Evolutionary conservation across 768 basidiomycete genomes (phyloP).

Genomic region (Scleroderma bovista): DNA sequence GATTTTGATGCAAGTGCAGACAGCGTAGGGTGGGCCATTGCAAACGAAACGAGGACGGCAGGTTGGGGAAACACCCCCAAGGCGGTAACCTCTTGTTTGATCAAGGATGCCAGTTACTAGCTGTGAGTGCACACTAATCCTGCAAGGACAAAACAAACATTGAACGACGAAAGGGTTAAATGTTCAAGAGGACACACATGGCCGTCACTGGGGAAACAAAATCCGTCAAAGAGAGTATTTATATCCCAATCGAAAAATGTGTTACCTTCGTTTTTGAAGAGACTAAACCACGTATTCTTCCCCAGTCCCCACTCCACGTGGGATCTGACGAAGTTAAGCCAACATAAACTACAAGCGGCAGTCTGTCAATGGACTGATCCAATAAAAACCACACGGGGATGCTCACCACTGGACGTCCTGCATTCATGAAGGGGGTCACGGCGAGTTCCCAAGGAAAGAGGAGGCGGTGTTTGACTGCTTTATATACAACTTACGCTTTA

Average conservation of each 20-base stretch:
- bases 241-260: background rate
- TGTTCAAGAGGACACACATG: background rate
- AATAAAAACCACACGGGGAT: too few relatives aligned
- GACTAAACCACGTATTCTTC: too few relatives aligned
- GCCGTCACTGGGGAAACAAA: background rate
- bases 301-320: too few relatives aligned
- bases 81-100: background rate
- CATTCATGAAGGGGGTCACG: background rate
- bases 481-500: too few relatives aligned
- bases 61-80: background rate
- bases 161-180: background rate
- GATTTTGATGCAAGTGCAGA: slow-evolving; percentile 1
- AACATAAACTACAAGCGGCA: too few relatives aligned
- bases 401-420: background rate
- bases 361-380: too few relatives aligned
- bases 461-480: background rate
- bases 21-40: background rate
- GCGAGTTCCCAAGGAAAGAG: background rate
- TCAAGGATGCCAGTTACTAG: background rate
- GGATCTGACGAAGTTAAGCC: too few relatives aligned
- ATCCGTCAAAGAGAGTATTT: background rate
- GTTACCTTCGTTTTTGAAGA: background rate
- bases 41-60: too few relatives aligned
- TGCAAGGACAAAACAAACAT: background rate
- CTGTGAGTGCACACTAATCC: background rate